phyloP scores from a whole-genome alignment of 345 rosid genomes.

The Heritiera fomes region DNA sequence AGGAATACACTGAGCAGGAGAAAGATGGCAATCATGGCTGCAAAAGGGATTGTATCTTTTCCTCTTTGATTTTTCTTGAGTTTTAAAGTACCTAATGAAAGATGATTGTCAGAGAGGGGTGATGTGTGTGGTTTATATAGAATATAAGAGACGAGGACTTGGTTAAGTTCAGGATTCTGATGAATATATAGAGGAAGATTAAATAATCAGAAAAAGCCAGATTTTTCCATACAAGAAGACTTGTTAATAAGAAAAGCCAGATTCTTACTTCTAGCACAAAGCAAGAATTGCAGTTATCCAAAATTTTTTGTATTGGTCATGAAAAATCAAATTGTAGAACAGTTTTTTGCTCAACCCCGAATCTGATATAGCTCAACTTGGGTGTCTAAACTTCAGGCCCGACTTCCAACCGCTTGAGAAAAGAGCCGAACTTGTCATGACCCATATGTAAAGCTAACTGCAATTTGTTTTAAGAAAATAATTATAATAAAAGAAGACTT shows the following conservation, averaged over 20 bases:
- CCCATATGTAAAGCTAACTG: neutral
- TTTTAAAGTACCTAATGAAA: neutral
- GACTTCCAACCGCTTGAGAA: neutral
- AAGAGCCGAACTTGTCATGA: neutral
- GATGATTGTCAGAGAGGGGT: neutral
- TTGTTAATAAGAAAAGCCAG: constrained; percentile 8
- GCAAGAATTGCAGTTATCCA: neutral
- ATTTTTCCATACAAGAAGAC: too few relatives aligned
- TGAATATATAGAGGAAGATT: neutral
- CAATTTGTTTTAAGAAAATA: neutral
- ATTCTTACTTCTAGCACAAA: neutral
- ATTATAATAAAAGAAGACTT: neutral
- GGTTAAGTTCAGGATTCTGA: neutral
- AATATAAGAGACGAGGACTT: neutral
- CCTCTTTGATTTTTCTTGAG: neutral
- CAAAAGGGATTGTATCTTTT: neutral
- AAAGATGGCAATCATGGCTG: constrained; percentile 27
- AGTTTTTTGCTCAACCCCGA: neutral
- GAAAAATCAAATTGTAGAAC: too few relatives aligned
- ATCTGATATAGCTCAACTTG: neutral
- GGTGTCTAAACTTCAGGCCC: neutral
- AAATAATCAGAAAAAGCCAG: constrained; percentile 4
- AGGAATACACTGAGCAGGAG: constrained; percentile 31
- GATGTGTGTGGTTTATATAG: neutral
- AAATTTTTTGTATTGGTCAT: too few relatives aligned